Percentiles rank a stretch among this genome's conserved stretches.
These are phyloP conservation scores for Phytophthora sojae DNA, from an alignment of 352 stramenopile species.

Conservation along the genomic window DNA sequence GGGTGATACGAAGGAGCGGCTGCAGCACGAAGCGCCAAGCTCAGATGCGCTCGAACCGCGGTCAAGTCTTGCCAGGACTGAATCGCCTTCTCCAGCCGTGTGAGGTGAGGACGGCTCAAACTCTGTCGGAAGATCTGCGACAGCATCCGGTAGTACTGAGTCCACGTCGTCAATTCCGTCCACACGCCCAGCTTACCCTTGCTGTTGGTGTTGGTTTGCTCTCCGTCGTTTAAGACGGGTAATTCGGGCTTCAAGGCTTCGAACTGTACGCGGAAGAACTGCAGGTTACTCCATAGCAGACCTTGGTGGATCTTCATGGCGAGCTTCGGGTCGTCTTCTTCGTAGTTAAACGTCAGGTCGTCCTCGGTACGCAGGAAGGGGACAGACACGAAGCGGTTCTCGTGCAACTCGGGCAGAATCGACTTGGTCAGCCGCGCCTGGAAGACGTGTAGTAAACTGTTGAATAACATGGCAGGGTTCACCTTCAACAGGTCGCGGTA, in stretches of 20 bases:
- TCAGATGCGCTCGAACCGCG: slow-evolving; percentile 46
- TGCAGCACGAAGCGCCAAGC: slow-evolving; percentile 48
- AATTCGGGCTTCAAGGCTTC: slow-evolving; percentile 46
- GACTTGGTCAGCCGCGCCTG: slow-evolving; percentile 56
- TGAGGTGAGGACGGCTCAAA: slow-evolving; percentile 21
- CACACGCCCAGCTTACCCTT: slow-evolving; percentile 11
- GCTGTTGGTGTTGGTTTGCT: slow-evolving; percentile 7
- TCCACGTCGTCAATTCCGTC: slow-evolving; percentile 33
- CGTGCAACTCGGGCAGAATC: slow-evolving; percentile 62
- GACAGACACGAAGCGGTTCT: slow-evolving; percentile 63
- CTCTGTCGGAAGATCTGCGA: slow-evolving; percentile 39
- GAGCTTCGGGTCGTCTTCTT: slow-evolving; percentile 58
- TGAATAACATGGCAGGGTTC: slow-evolving; percentile 72
- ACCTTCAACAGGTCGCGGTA: slow-evolving; percentile 60
- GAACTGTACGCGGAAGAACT: slow-evolving; percentile 74
- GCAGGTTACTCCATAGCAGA: slow-evolving; percentile 52
- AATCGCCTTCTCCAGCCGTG: slow-evolving; percentile 48
- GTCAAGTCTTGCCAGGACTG: slow-evolving; percentile 53
- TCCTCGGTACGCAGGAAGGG: slow-evolving; percentile 62
- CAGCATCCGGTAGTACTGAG: slow-evolving; percentile 36
- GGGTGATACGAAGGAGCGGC: slow-evolving; percentile 27
- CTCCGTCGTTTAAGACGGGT: slow-evolving; percentile 14
- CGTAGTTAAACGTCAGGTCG: slow-evolving; percentile 64
- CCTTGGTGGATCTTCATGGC: slow-evolving; percentile 48
- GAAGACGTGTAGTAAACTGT: slow-evolving; percentile 62